A percentile compares a stretch with the other conserved stretches of the same genome.
Conservation (phyloP, 2,329 filamentous ascomycete species). For the Helotiales sp. region DNA sequence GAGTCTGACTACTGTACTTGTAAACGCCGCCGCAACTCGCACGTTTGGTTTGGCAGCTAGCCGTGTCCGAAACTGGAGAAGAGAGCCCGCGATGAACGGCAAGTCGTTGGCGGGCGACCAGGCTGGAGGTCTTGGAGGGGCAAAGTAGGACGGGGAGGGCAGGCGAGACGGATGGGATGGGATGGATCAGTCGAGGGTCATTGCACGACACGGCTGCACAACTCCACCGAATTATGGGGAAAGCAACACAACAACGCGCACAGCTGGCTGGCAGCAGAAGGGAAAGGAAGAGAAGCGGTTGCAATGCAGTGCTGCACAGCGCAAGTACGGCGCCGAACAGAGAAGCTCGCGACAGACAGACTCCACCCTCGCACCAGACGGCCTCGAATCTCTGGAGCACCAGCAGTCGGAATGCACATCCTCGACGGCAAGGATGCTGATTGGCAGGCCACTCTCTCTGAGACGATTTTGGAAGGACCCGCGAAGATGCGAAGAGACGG, state of each 20-base stretch:
- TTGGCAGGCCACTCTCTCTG: slow-evolving; percentile 20
- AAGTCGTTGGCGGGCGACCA: not conserved
- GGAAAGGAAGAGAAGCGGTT: too few species aligned
- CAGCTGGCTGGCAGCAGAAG: too few species aligned
- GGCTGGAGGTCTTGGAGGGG: too few species aligned
- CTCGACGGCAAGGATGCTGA: slow-evolving; percentile 5
- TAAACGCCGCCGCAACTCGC: slow-evolving; percentile 19
- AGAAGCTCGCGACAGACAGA: too few species aligned
- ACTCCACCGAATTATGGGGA: not conserved
- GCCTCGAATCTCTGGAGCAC: not conserved
- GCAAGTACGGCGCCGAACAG: too few species aligned
- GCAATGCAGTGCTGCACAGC: too few species aligned
- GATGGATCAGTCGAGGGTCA: not conserved
- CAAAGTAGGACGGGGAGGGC: too few species aligned
- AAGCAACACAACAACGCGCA: too few species aligned
- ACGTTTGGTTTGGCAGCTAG: slow-evolving; percentile 19
- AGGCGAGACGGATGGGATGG: not conserved
- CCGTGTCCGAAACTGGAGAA: slow-evolving; percentile 22
- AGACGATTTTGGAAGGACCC: slow-evolving; percentile 17
- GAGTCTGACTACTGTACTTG: slow-evolving; percentile 17
- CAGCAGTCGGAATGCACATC: slow-evolving; percentile 1
- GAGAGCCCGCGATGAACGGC: not conserved
- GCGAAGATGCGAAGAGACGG: slow-evolving; percentile 5
- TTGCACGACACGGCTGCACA: not conserved
- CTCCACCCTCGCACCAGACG: too few species aligned